Evolutionary conservation across 2,329 filamentous ascomycete genomes (phyloP), one percentile per base, ranked within the genome.

Genomic region (Hypoxylon sp.): DNA sequence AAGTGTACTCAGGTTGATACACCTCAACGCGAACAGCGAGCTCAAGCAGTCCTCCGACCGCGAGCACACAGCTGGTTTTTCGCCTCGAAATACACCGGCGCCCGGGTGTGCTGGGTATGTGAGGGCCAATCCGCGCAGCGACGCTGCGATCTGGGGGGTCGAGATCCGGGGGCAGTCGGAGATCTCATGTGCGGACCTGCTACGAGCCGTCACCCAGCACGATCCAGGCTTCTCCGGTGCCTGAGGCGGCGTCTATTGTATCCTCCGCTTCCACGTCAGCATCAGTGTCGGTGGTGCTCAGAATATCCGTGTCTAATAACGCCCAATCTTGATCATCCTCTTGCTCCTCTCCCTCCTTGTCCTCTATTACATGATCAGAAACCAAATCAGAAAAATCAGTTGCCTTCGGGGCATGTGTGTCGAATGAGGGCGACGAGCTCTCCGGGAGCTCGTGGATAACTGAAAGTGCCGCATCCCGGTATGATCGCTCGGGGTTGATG

Each of bases 191-290:
- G 73, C 68, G 72, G 73, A 74, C 63, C 71, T 77, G 76, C 70
- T 77, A 74, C 74, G 70, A 77, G 74, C 72, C 73, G 72, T 75
- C 74, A 40, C 72, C 72, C 70, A 74, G 70, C 60, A 75, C 67
- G 2, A 76, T 58, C 74, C 74, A 76, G 64, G 69, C 74, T 48
- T 72, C 70, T 44, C 61, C 66, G 65, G 63, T 42, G 61, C 51
- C 53, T 4, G 65, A 68, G 44, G 56, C n/a, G 22, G 59, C 53
- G 31, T 69, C 66, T 48, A 56, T 61, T 1, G 31, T 30, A 17
- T 61, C 66, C 48, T 67, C 62, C 30, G 37, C 51, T 37, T 20
- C 17, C 7, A 22, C 40, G 11, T 62, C 53, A 27, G 33, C 42
- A 40, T 63, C 66, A 14, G 2, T 57, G 51, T 58, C 64, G 8